These are phyloP conservation scores for Arbutus unedo DNA, from an alignment of 148 eudicot genomes.

Conservation along the genomic window DNA sequence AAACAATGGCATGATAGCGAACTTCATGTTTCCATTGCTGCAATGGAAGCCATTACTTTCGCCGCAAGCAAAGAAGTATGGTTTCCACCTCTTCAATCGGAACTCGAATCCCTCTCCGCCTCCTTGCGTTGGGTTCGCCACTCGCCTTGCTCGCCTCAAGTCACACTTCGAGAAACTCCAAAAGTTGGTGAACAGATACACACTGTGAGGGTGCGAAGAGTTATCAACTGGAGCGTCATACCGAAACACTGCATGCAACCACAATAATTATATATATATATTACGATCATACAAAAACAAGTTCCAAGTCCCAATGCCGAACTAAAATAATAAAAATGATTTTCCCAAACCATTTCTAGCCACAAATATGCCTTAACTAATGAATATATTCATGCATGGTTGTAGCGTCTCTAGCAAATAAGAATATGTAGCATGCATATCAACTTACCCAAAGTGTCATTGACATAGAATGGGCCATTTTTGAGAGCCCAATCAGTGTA, in stretches of 20 bases:
- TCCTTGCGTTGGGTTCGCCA: constrained; percentile 49
- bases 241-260: constrained; percentile 52
- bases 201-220: constrained; percentile 52
- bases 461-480: constrained; percentile 42
- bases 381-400: not conserved
- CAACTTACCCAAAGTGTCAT: constrained; percentile 40
- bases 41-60: constrained; percentile 68
- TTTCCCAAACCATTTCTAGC: too few species aligned
- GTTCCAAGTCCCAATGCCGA: too few species aligned
- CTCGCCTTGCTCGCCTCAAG: constrained; percentile 36
- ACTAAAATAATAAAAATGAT: too few species aligned
- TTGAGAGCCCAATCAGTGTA: constrained; percentile 53
- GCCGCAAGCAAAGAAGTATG: constrained; percentile 71
- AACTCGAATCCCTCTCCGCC: constrained; percentile 15
- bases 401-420: not conserved
- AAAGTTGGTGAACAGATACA: constrained; percentile 56
- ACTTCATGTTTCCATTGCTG: constrained; percentile 62
- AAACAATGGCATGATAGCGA: constrained; percentile 48
- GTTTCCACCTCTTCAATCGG: constrained; percentile 51
- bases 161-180: constrained; percentile 66
- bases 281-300: not conserved
- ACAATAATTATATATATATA: not conserved
- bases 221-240: constrained; percentile 48
- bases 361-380: too few species aligned
- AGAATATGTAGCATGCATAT: not conserved